Evolutionary conservation across 1,284 basidiomycete genomes (phyloP), one percentile per base, ranked within the genome.

Genomic region (Puccinia horiana): DNA sequence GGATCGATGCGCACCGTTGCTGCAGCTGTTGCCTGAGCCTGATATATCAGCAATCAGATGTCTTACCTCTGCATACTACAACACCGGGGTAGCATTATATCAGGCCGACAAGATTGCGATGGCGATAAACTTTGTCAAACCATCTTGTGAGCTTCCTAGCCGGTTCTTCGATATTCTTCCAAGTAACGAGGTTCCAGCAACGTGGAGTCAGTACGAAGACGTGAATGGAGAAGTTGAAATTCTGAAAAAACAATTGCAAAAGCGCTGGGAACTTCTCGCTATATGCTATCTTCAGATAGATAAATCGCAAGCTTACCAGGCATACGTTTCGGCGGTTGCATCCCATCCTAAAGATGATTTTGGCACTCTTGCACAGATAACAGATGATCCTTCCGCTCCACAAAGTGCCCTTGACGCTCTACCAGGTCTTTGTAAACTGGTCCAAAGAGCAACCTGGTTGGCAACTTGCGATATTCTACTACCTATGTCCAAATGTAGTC

Each of bases 231-330:
- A 72, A 61, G 44, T 82, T 14, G 58, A 82, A 73, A 61, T 52
- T 4, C 35, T 82, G 61, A 72, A 61, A 44, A 47, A 32, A 8
- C 80, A 82, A 23, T 37, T 82, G 18, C 72, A 76, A 23, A 75
- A 76, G 26, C 70, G 80, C 47, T 82, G 80, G 80, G 80, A 82
- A 76, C 70, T 82, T 42, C 63, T 82, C 20, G 80, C 80, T 23
- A 29, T 82, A 49, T 82, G 80, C 63, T 67, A 82, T 52, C 73
- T 82, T 18, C n/a, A 29, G 20, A 82, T 61, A 35, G 54, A 82
- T 56, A 63, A 54, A 54, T 56, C 58, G n/a, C 47, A 49, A 44
- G 40, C 80, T 23, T 63, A 82, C 47, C 40, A 54, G 23, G 72
- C 80, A 12, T 82, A 75, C 52, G 37, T 76, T 63, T 75, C 73